These are phyloP conservation scores for Dioscorea dumetorum DNA, from an alignment of 106 monocot species.

Conservation along the genomic window DNA sequence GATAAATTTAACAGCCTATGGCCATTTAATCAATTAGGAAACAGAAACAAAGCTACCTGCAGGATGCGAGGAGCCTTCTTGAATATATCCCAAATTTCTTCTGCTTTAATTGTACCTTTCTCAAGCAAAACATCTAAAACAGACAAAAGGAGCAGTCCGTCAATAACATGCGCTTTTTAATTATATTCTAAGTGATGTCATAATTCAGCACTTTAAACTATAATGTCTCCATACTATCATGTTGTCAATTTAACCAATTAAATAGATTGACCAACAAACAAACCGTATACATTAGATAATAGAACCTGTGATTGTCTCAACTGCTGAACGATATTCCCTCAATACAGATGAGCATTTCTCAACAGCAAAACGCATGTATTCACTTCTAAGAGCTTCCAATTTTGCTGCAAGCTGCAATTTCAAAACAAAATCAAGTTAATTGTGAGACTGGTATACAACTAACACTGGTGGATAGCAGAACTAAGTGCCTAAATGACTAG, in stretches of 20 bases:
- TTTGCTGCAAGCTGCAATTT: constrained; percentile 61
- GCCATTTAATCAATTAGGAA: too few species aligned
- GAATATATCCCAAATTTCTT: constrained; percentile 75
- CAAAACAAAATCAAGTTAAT: not conserved
- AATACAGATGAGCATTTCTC: constrained; percentile 66
- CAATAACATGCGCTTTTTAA: not conserved
- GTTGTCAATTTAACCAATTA: too few species aligned
- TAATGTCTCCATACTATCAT: too few species aligned
- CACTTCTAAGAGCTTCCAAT: constrained; percentile 64
- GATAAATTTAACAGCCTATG: too few species aligned
- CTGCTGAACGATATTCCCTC: constrained; percentile 68
- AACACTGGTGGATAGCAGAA: not conserved
- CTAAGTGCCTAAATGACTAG: too few species aligned
- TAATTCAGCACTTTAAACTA: too few species aligned
- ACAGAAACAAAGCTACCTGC: constrained; percentile 31
- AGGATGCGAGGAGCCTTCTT: constrained; percentile 59
- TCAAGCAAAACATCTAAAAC: constrained; percentile 66
- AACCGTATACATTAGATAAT: not conserved
- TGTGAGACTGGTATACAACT: not conserved
- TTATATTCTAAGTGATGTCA: too few species aligned
- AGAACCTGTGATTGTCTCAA: constrained; percentile 71
- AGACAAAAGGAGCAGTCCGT: not conserved
- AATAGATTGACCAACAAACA: too few species aligned
- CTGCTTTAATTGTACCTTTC: constrained; percentile 63
- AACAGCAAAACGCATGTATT: constrained; percentile 80